These are phyloP conservation scores for Talaromyces verruculosus DNA, from an alignment of 2,329 filamentous ascomycete genomes.

Conservation along the genomic window DNA sequence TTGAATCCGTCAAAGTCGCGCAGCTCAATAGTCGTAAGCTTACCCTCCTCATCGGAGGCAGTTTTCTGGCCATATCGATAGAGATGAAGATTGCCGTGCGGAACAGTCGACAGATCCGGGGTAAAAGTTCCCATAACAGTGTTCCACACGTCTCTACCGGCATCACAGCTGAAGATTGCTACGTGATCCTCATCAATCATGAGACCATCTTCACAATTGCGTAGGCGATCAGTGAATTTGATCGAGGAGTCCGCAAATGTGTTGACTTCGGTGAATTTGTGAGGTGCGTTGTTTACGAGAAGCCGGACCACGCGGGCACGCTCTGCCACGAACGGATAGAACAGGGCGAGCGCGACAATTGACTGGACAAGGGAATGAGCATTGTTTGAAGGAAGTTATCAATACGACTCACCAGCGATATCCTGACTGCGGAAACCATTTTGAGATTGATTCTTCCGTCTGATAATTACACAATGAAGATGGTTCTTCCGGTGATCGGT, in stretches of 20 bases:
- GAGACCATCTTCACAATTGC: constrained; percentile 26
- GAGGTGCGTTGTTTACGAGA: constrained; percentile 22
- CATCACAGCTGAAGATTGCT: constrained; percentile 23
- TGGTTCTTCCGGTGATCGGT: not conserved
- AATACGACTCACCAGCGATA: not conserved
- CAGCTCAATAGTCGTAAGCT: constrained; percentile 20
- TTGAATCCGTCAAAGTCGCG: constrained; percentile 4
- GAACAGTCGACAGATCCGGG: constrained; percentile 2
- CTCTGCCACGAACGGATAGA: not conserved
- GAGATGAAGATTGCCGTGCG: constrained; percentile 11
- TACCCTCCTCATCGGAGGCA: not conserved
- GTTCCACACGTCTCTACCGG: constrained; percentile 18
- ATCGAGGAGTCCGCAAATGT: constrained; percentile 13
- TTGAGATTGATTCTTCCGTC: not conserved
- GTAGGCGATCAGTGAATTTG: constrained; percentile 22
- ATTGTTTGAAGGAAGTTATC: not conserved
- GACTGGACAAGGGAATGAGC: not conserved
- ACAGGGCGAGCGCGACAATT: not conserved
- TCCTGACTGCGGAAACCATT: not conserved
- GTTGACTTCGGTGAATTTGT: constrained; percentile 19
- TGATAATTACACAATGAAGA: not conserved
- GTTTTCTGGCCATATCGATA: constrained; percentile 11
- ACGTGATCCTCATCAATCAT: constrained; percentile 20
- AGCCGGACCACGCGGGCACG: constrained; percentile 12
- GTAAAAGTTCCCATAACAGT: constrained; percentile 23